Conservation (phyloP, 2,329 filamentous ascomycete species). For the Rhinocladiella similis region DNA sequence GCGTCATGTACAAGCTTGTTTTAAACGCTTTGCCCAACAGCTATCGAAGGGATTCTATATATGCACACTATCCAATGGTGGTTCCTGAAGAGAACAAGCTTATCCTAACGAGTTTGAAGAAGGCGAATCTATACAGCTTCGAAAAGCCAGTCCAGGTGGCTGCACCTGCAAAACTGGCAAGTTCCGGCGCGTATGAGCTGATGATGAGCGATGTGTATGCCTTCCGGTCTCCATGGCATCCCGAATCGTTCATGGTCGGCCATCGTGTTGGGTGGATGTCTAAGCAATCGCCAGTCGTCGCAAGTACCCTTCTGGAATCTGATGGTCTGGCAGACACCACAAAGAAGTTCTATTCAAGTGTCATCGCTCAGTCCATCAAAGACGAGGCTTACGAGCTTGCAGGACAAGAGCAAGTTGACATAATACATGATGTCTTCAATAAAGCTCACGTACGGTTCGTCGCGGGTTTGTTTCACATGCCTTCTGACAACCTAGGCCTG, state of each 20-base stretch:
- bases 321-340: conserved; percentile 46
- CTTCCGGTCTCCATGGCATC: conserved; percentile 10
- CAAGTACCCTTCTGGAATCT: conserved; percentile 6
- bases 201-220: conserved; percentile 27
- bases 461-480: conserved; percentile 55
- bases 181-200: conserved; percentile 42
- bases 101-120: conserved; percentile 42
- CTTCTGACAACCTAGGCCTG: conserved; percentile 56
- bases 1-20: conserved; percentile 53
- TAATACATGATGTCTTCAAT: conserved; percentile 53
- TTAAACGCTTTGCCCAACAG: conserved; percentile 51
- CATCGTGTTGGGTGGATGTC: background rate
- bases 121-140: conserved; percentile 43
- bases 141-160: conserved; percentile 32
- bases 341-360: conserved; percentile 44
- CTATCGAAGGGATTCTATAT: conserved; percentile 48
- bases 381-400: conserved; percentile 48
- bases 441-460: conserved; percentile 56
- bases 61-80: conserved; percentile 52
- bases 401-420: conserved; percentile 48
- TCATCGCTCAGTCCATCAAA: conserved; percentile 36
- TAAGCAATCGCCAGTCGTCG: conserved; percentile 3
- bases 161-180: conserved; percentile 41
- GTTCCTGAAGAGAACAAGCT: conserved; percentile 48
- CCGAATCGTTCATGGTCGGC: background rate